Evolutionary conservation across 352 stramenopile genomes (phyloP).

Genomic region (Aphanomyces euteiches): DNA sequence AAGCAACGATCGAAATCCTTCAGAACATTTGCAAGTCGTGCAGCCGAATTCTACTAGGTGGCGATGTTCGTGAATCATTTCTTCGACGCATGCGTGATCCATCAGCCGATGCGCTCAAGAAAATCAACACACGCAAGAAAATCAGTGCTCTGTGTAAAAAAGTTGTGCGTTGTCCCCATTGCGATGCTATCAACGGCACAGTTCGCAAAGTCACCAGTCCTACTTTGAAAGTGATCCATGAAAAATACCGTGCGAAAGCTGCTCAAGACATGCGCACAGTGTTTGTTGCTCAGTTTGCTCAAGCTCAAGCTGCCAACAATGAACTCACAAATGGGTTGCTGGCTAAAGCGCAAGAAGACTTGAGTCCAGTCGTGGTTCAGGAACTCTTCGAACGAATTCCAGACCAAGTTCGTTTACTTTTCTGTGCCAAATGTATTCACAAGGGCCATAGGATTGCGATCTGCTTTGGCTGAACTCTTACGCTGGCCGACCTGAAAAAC

Average conservation of each 20-base stretch:
- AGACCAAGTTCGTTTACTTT: constrained; percentile 61
- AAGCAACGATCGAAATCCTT: constrained; percentile 96
- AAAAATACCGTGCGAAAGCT: constrained; percentile 92
- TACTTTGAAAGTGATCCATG: constrained; percentile 98
- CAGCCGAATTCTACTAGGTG: constrained; percentile 90
- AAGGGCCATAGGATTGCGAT: constrained; percentile 82
- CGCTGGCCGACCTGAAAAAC: constrained; percentile 94
- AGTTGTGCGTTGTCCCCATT: constrained; percentile 92
- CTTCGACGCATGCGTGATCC: constrained; percentile 87
- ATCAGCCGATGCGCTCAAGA: constrained; percentile 64
- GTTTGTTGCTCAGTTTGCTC: constrained; percentile 77
- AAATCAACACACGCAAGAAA: constrained; percentile 89
- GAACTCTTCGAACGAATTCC: constrained; percentile 95
- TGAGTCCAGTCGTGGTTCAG: constrained; percentile 89
- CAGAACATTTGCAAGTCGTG: constrained; percentile 98
- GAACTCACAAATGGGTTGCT: constrained; percentile 79
- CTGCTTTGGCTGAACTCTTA: constrained; percentile 96
- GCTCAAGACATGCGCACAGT: constrained; percentile 80
- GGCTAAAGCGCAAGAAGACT: constrained; percentile 85
- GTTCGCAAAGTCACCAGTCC: constrained; percentile 97
- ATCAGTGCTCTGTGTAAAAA: constrained; percentile 98
- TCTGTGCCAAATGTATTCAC: not conserved
- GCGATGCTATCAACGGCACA: constrained; percentile 93
- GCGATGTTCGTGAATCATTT: constrained; percentile 84
- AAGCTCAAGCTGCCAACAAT: constrained; percentile 71